Evolutionary conservation across 768 basidiomycete genomes (phyloP).

Genomic region (Suillus paluster): DNA sequence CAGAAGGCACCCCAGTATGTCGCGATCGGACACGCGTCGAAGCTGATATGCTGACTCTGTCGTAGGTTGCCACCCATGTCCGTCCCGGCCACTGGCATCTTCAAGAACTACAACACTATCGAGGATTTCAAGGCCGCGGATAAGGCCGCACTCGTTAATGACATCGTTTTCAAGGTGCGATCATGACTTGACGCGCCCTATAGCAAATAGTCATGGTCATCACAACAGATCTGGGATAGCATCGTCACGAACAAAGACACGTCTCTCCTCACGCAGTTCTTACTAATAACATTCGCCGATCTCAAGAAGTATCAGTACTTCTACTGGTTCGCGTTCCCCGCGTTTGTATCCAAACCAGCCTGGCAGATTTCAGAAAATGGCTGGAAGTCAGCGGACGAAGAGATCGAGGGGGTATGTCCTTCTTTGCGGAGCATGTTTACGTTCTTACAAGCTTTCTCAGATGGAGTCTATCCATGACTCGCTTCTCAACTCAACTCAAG

Average conservation of each 20-base stretch:
- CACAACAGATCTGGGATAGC: constrained; percentile 63
- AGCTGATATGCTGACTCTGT: constrained; percentile 2
- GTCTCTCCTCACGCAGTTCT: constrained; percentile 70
- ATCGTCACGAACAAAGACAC: constrained; percentile 57
- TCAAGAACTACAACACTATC: constrained; percentile 97
- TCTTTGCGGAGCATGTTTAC: background rate
- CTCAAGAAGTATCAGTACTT: constrained; percentile 98
- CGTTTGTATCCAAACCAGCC: constrained; percentile 84
- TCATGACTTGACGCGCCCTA: background rate
- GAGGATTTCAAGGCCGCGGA: constrained; percentile 92
- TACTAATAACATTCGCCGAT: constrained; percentile 93
- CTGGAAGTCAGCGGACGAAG: constrained; percentile 55
- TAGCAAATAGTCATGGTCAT: constrained; percentile 2
- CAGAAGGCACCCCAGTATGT: constrained; percentile 50
- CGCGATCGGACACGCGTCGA: constrained; percentile 11
- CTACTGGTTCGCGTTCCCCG: constrained; percentile 98
- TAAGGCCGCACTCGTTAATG: constrained; percentile 86
- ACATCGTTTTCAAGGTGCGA: constrained; percentile 66
- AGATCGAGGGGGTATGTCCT: constrained; percentile 35
- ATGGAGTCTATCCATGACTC: constrained; percentile 56
- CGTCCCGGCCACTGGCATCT: constrained; percentile 59
- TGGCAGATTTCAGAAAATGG: constrained; percentile 80
- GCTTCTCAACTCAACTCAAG: constrained; percentile 43
- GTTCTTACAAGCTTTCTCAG: constrained; percentile 33
- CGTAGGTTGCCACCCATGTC: constrained; percentile 52